These are phyloP conservation scores for Phytophthora podocarpi DNA, from an alignment of 352 stramenopile genomes.

Conservation along the genomic window DNA sequence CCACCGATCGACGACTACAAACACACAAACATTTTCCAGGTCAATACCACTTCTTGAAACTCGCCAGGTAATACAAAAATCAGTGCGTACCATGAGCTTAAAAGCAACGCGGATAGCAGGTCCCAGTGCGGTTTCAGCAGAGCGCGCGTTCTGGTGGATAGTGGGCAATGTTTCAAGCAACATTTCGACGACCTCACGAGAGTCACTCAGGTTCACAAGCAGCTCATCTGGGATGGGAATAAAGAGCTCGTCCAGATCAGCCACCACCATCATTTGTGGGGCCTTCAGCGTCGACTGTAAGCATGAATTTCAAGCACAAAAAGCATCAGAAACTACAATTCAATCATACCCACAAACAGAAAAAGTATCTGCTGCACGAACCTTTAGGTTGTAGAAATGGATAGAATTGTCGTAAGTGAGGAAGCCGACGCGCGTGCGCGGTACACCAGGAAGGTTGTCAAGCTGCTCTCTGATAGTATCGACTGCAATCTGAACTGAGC, in stretches of 20 bases:
- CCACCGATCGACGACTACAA: constrained; percentile 80
- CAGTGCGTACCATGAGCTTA: constrained; percentile 95
- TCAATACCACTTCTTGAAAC: neutral
- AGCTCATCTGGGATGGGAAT: constrained; percentile 96
- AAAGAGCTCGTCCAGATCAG: constrained; percentile 89
- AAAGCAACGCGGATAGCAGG: constrained; percentile 95
- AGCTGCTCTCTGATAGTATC: constrained; percentile 86
- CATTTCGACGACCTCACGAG: constrained; percentile 92
- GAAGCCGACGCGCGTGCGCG: constrained; percentile 84
- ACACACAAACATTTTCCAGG: constrained; percentile 1
- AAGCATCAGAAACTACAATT: constrained; percentile 38
- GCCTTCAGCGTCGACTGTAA: constrained; percentile 73
- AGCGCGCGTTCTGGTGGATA: constrained; percentile 87
- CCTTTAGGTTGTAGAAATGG: constrained; percentile 92
- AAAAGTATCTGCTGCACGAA: constrained; percentile 19
- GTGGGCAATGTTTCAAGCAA: constrained; percentile 95
- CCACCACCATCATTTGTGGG: constrained; percentile 90
- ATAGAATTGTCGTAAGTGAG: constrained; percentile 87
- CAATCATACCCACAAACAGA: neutral
- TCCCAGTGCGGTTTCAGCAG: constrained; percentile 80
- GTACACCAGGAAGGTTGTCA: constrained; percentile 73
- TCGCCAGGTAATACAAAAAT: neutral
- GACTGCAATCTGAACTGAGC: constrained; percentile 69
- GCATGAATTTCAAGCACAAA: constrained; percentile 31
- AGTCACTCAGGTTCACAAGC: constrained; percentile 97